Evolutionary conservation across 2,329 filamentous ascomycete genomes (phyloP).

Genomic region (Claviceps sp.): DNA sequence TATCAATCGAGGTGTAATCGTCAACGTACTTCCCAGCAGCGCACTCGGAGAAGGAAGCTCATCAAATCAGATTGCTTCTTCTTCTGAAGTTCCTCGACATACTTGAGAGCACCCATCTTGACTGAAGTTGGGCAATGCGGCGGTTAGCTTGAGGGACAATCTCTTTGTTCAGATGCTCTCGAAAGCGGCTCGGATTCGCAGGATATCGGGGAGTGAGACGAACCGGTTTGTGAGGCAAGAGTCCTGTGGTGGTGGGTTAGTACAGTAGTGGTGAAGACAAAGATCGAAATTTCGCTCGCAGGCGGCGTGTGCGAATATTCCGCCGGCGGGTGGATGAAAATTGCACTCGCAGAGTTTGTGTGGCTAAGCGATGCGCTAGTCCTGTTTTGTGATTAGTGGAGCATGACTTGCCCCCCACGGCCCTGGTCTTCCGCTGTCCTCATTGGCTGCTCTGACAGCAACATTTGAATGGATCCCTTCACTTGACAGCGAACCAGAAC

Average conservation of each 20-base stretch:
- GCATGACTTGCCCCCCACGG: conserved; percentile 19
- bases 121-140: conserved; percentile 20
- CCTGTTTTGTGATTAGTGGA: conserved; percentile 11
- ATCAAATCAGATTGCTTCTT: conserved; percentile 99
- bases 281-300: conserved; percentile 18
- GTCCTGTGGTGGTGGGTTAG: conserved; percentile 25
- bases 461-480: neutral
- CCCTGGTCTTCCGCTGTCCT: conserved; percentile 9
- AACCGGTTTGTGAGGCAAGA: conserved; percentile 23
- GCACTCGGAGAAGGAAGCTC: conserved; percentile 98
- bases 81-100: conserved; percentile 99
- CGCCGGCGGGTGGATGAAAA: conserved; percentile 21
- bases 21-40: conserved; percentile 97
- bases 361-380: conserved; percentile 24
- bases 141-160: neutral
- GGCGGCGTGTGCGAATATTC: conserved; percentile 10
- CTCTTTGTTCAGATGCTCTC: neutral
- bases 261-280: conserved; percentile 14
- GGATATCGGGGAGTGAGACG: conserved; percentile 10
- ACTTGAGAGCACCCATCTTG: conserved; percentile 99
- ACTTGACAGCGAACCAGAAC: neutral
- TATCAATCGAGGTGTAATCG: conserved; percentile 17
- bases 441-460: neutral
- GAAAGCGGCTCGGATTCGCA: neutral
- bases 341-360: conserved; percentile 20